A percentile compares a stretch with the other conserved stretches of the same genome.
Conservation (phyloP, 1,284 basidiomycete genomes). For the Malassezia sp. region DNA sequence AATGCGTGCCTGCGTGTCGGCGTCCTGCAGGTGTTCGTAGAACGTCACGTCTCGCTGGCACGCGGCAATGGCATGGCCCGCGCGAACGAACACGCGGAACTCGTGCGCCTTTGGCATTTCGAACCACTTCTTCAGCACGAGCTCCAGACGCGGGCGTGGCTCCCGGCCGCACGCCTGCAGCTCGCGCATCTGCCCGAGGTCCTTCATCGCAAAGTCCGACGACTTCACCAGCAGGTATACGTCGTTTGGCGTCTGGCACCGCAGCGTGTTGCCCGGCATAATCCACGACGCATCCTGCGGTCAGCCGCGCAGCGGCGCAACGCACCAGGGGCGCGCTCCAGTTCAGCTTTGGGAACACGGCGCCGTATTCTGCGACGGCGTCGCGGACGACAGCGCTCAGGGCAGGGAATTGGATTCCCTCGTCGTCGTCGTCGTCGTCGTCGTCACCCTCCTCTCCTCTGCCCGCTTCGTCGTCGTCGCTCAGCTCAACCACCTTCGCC, state of each 20-base stretch:
- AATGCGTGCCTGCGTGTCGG: slow-evolving; percentile 54
- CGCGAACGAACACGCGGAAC: slow-evolving; percentile 31
- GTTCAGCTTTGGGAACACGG: slow-evolving; percentile 71
- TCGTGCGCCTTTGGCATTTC: slow-evolving; percentile 60
- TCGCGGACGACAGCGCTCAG: slow-evolving; percentile 63
- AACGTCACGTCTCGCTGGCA: slow-evolving; percentile 69
- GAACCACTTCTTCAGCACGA: slow-evolving; percentile 88
- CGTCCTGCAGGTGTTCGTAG: slow-evolving; percentile 62
- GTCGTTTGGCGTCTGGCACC: slow-evolving; percentile 75
- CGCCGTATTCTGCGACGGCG: slow-evolving; percentile 58
- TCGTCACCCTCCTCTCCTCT: slow-evolving; percentile 37
- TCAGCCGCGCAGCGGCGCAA: no score
- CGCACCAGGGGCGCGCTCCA: slow-evolving; percentile 38
- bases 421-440: slow-evolving; percentile 51
- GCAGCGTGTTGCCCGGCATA: slow-evolving; percentile 70
- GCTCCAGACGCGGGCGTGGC: slow-evolving; percentile 47
- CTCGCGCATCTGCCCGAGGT: slow-evolving; percentile 53
- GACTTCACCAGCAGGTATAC: slow-evolving; percentile 87
- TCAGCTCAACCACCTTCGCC: neutral
- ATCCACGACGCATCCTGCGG: slow-evolving; percentile 91
- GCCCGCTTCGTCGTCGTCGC: slow-evolving; percentile 52
- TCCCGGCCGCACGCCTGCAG: slow-evolving; percentile 7
- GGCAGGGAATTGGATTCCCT: slow-evolving; percentile 45
- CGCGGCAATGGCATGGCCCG: slow-evolving; percentile 54
- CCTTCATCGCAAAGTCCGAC: slow-evolving; percentile 77